A percentile compares a stretch with the other conserved stretches of the same genome.
phyloP scores from a whole-genome alignment of 208 protist genomes.

The Leishmania tarentolae region DNA sequence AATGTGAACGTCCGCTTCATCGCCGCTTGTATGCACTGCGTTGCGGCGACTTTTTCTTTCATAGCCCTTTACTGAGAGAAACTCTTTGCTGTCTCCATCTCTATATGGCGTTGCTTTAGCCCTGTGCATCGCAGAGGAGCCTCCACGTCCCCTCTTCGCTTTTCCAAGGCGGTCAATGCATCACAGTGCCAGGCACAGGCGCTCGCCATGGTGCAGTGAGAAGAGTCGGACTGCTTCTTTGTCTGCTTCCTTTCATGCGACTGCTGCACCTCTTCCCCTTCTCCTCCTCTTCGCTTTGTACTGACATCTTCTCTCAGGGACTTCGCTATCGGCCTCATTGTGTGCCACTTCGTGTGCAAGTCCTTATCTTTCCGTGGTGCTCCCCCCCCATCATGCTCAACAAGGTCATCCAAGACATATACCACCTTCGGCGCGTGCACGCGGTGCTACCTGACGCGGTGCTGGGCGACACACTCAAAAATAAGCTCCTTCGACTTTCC shows the following conservation, averaged over 20 bases:
- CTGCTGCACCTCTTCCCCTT: background rate
- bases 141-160: background rate
- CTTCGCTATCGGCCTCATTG: background rate
- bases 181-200: background rate
- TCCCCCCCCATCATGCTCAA: constrained; percentile 45
- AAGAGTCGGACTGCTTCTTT: background rate
- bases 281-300: background rate
- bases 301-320: background rate
- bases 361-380: background rate
- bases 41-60: background rate
- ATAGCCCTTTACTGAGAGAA: background rate
- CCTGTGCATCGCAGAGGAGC: background rate
- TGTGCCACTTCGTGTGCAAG: background rate
- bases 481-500: constrained; percentile 72
- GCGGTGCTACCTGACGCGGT: constrained; percentile 56
- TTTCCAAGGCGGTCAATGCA: background rate
- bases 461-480: constrained; percentile 65
- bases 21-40: background rate
- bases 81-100: background rate
- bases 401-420: constrained; percentile 67
- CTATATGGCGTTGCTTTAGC: background rate
- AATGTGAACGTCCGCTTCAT: background rate
- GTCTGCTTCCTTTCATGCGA: no score
- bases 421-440: constrained; percentile 79
- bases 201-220: background rate